These are phyloP conservation scores for Flaveria bidentis DNA, from an alignment of 129 eudicot species.

Conservation along the genomic window DNA sequence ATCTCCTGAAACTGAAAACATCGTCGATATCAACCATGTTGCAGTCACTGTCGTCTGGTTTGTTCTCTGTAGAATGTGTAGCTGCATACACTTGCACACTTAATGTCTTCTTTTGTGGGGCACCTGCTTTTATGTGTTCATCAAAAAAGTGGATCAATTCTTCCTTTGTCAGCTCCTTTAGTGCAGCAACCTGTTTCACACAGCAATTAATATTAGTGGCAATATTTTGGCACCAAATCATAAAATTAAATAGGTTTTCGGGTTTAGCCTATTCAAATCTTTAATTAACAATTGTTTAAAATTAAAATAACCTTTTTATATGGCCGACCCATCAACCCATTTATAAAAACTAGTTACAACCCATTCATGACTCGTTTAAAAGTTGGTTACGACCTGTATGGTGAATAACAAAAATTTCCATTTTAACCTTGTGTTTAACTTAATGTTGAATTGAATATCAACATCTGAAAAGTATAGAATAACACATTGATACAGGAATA, in stretches of 20 bases:
- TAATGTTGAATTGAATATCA: constrained; percentile 1
- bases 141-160: constrained; percentile 76
- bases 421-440: not conserved
- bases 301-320: too few relatives aligned
- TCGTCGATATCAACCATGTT: constrained; percentile 57
- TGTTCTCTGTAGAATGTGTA: constrained; percentile 56
- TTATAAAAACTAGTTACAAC: too few relatives aligned
- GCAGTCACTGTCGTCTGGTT: constrained; percentile 38
- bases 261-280: not conserved
- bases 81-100: constrained; percentile 72
- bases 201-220: not conserved
- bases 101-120: constrained; percentile 63
- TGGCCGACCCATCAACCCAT: too few relatives aligned
- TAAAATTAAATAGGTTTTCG: not conserved
- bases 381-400: not conserved
- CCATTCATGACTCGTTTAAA: not conserved
- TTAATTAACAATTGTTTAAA: not conserved
- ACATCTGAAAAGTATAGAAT: not conserved
- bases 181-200: constrained; percentile 70
- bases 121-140: constrained; percentile 76
- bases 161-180: constrained; percentile 62
- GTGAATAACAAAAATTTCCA: not conserved
- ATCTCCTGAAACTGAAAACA: constrained; percentile 68
- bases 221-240: not conserved
- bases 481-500: not conserved